Evolutionary conservation across 164 flowering plant genomes (phyloP), one percentile per base, ranked within the genome.

Genomic region (Saururus chinensis): DNA sequence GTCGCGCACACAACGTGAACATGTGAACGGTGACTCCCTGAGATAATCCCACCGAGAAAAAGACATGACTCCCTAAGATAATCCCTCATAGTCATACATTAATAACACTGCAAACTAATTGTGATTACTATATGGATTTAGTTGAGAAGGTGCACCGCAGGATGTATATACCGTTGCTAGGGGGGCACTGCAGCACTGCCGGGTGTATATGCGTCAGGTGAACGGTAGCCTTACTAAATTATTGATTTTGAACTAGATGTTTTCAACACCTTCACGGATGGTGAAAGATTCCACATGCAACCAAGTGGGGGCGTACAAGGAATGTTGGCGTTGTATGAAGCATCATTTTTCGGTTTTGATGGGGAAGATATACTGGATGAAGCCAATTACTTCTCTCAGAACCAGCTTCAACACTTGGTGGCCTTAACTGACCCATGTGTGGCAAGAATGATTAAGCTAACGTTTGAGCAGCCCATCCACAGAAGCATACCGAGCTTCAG

Each of bases 311-410:
- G 48, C n/a, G 24, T 24, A 22, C n/a, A 23, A 48, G 30, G 53
- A 0, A 45, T 42, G 53, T 11, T 21, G 17, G 35, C 53, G 1
- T 48, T 60, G 8, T 74, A 70, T 59, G 81, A 77, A 68, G 78
- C 80, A 7, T 61, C 79, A 64, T 63, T 63, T 12, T 59, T 76
- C 21, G 65, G 72, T 16, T 55, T 73, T 17, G 65, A 69, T 51
- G 89, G 84, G 23, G 93, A 87, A 62, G 56, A 72, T 19, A 66
- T 73, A 40, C 79, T 87, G 1, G 81, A 82, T 19, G 75, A 81
- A 65, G 84, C 80, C 12, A 61, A 40, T 41, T 54, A 62, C 0
- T 78, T 80, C 22, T 66, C 79, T 20, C 17, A 61, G 6, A 61
- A 64, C 20, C 48, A 64, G 37, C 85, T 83, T 7, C 56, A 56